Evolutionary conservation across 495 filamentous ascomycete species (phyloP), one percentile per base, ranked within the genome.

Genomic region (Aspergillus homomorphus): DNA sequence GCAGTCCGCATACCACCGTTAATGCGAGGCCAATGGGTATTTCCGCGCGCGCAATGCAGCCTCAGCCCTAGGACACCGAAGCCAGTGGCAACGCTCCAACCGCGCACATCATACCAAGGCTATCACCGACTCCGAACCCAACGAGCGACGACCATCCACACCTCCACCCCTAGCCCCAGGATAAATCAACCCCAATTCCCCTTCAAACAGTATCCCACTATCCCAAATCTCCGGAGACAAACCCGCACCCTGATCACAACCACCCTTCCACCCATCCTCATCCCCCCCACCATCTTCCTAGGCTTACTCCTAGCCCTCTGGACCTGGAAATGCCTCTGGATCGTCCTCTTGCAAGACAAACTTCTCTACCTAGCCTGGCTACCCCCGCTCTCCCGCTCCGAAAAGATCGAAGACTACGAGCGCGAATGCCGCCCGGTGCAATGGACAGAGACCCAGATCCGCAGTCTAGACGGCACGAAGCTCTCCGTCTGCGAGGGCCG

Each of bases 351-450:
- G 66, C 90, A 92, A 69, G 89, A 92, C 65, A 89, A 90, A 59
- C 90, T 94, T 57, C 85, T 93, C 49, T 92, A 92, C 71, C 89
- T 91, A 73, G 86, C 89, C 0, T 84, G 84, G 30, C 61, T 91
- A 8, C 88, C 88, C 12, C 87, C 88, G 1, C 78, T 81, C 8
- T 71, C 79, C 1, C 62, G 76, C 20, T 74, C 72, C 1, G 77
- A 80, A 23, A 83, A 65, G 45, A 86, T 92, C 23, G 64, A 69
- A 2, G 82, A 87, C 51, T 90, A 91, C 65, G 72, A 70, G 28
- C 51, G 65, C 5, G 69, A 79, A 23, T 90, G 84, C 61, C 69
- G 68, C 14, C 84, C 83, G 6, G 77, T 92, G 19, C 38, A 60
- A 26, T 94, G 90, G 90, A 63, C 71, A 22, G 83, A 89, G 56